Percentiles rank a stretch among this genome's conserved stretches.
Conservation (phyloP, 805 yeast species). For the Zygosaccharomyces gambellarensis region DNA sequence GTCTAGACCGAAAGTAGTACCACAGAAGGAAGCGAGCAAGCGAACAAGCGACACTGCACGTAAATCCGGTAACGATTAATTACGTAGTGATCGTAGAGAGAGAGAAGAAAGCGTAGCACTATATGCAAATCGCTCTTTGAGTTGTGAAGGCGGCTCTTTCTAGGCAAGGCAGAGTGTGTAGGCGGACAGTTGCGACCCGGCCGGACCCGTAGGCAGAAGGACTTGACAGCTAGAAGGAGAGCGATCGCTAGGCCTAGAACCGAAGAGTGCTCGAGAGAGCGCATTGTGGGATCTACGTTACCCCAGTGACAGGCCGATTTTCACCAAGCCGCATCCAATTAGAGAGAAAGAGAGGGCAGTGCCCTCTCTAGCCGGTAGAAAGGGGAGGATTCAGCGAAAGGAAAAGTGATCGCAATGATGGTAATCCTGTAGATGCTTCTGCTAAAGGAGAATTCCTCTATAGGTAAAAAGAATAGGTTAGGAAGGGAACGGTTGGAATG, state of each 20-base stretch:
- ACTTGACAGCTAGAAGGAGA: neutral
- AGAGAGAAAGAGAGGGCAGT: neutral
- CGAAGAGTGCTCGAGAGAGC: neutral
- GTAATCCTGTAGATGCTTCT: no score
- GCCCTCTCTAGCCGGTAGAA: neutral
- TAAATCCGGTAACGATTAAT: neutral
- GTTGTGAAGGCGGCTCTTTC: neutral
- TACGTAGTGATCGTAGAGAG: neutral
- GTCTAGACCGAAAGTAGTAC: neutral
- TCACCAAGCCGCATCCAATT: neutral
- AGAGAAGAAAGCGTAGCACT: neutral
- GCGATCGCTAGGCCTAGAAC: neutral
- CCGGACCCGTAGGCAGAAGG: neutral
- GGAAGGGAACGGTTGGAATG: neutral
- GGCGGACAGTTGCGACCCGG: neutral
- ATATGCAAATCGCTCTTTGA: neutral
- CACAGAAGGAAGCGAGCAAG: neutral
- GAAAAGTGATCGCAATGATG: neutral
- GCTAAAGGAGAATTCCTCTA: neutral
- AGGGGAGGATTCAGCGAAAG: neutral
- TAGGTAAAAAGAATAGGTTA: neutral
- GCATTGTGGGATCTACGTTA: neutral
- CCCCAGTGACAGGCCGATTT: neutral
- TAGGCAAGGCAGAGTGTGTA: neutral
- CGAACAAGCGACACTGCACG: neutral